These are phyloP conservation scores for Kluyveromyces starmeri DNA, from an alignment of 805 yeast species.

Conservation along the genomic window DNA sequence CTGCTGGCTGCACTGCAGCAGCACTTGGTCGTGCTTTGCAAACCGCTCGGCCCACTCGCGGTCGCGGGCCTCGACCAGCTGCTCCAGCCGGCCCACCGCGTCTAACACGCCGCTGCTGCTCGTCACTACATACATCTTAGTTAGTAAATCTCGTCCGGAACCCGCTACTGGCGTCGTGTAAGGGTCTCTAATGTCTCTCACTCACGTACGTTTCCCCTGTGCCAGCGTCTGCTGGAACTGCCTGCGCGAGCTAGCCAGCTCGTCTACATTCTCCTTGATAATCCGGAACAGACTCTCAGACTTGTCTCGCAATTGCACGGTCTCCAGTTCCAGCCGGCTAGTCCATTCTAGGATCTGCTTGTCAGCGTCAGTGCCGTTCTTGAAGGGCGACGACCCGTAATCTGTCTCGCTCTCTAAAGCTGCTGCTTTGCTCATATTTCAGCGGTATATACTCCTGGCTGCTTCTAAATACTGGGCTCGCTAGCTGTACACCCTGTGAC, in stretches of 20 bases:
- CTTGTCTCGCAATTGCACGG: conserved; percentile 34
- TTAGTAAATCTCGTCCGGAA: too few relatives aligned
- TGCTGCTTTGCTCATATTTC: too few relatives aligned
- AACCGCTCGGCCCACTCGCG: not conserved
- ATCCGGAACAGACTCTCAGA: conserved; percentile 14
- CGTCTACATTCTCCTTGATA: conserved; percentile 13
- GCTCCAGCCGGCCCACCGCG: too few relatives aligned
- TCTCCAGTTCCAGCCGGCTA: conserved; percentile 40
- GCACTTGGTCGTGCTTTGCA: not conserved
- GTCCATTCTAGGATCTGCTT: conserved; percentile 41
- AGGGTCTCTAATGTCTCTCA: too few relatives aligned
- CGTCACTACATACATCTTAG: too few relatives aligned
- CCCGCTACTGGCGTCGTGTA: too few relatives aligned
- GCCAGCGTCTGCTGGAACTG: not conserved
- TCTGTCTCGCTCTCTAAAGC: conserved; percentile 3
- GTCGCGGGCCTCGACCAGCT: not conserved
- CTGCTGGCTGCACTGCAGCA: conserved; percentile 1
- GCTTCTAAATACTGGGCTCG: too few relatives aligned
- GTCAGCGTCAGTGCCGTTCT: conserved; percentile 17
- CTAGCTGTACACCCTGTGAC: too few relatives aligned
- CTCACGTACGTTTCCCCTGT: too few relatives aligned
- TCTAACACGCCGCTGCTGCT: too few relatives aligned
- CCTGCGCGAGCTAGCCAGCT: conserved; percentile 5
- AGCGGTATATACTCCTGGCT: too few relatives aligned
- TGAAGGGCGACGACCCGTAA: conserved; percentile 5